Evolutionary conservation across 202 grass and related monocot genomes (phyloP), one percentile per base, ranked within the genome.

Genomic region (Eragrostis tef): DNA sequence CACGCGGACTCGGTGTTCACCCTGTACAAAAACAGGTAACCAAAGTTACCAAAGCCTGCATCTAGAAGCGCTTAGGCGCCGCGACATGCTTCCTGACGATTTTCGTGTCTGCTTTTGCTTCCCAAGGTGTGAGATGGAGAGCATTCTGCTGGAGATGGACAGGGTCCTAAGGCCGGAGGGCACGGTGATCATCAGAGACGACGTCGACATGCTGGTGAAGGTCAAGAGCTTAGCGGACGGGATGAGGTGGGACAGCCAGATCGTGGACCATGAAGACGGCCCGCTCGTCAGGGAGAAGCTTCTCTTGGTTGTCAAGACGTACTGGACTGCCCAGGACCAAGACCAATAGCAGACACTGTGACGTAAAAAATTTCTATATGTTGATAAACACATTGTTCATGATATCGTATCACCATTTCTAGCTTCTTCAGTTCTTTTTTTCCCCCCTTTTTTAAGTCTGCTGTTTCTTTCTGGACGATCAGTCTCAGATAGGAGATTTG

Each of bases 191-290:
- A 67, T 97, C 74, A 84, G 94, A 54, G 94, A 97, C 69, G 92
- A 97, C 65, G 91, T 97, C 11, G 94, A 97, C 87, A 86, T 81
- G 63, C 82, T 97, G 34, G 91, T 97, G 34, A 97, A 90, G 87
- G 31, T 97, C 76, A 97, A 92, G 88, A 92, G 87, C 71, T 52
- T 86, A 2, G 72, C 92, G 9, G 90, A 94, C 64, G 90, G 92
- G 68, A 97, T 97, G 92, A 74, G 91, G 75, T 97, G 94, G 94
- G 88, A 94, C 25, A 91, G 94, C 82, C 89, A 94, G 83, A 94
- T 97, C 71, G 84, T 89, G 19, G 92, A 94, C 63, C 94, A 97
- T 71, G 94, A 94, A 60, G 89, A 94, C 64, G 94, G 94, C 41
- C 94, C 94, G 36, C 86, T 81, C 47, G 70, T 89, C 46, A 79